Conservation (phyloP, 2,329 filamentous ascomycete species). For the Sclerotinia spermophila region DNA sequence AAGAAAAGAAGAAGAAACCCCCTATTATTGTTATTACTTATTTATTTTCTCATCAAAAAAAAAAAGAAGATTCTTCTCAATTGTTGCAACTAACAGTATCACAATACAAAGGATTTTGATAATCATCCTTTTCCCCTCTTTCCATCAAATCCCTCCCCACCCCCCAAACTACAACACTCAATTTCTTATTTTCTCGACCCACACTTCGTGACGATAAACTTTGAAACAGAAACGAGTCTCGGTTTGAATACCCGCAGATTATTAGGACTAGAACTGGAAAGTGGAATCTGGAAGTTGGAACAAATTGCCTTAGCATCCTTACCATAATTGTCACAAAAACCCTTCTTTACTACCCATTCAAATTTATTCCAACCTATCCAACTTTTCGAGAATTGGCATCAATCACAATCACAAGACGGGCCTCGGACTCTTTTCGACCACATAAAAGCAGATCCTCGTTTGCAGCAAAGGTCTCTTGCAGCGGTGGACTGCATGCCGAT, state of each 20-base stretch:
- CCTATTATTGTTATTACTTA: too few relatives aligned
- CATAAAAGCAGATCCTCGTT: slow-evolving; percentile 14
- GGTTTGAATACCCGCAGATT: slow-evolving; percentile 16
- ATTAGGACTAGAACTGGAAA: slow-evolving; percentile 6
- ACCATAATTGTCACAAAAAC: neutral
- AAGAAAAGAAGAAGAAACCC: neutral
- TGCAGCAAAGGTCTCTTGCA: slow-evolving; percentile 27
- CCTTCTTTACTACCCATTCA: neutral
- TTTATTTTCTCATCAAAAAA: neutral
- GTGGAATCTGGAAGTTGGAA: neutral
- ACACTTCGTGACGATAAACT: slow-evolving; percentile 15
- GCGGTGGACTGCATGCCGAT: slow-evolving; percentile 27
- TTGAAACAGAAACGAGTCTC: slow-evolving; percentile 19
- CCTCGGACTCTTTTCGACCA: slow-evolving; percentile 14
- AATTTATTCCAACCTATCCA: neutral
- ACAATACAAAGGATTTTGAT: neutral
- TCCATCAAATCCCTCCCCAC: neutral
- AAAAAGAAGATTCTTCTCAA: neutral
- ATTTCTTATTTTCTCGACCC: slow-evolving; percentile 14
- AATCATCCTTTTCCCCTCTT: neutral
- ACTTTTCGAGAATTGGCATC: slow-evolving; percentile 7
- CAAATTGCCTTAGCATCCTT: neutral
- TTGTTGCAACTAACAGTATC: neutral
- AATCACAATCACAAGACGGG: neutral
- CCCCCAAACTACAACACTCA: neutral